Evolutionary conservation across 768 basidiomycete species (phyloP).

Genomic region (Boletus tomentosulus): DNA sequence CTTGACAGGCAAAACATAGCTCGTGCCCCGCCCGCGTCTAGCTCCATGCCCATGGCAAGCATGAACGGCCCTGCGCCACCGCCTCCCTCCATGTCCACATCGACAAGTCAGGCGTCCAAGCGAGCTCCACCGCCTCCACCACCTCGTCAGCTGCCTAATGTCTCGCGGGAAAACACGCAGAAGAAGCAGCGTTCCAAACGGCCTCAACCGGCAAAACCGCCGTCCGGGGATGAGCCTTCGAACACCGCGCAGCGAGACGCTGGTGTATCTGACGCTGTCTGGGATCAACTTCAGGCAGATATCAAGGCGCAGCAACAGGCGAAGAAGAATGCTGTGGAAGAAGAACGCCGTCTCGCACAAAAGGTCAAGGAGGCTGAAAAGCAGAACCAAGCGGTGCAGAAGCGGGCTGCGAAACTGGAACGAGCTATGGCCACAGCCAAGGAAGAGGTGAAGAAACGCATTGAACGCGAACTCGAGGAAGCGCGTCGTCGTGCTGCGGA

Average conservation of each 20-base stretch:
- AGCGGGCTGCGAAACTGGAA: conserved; percentile 12
- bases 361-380: conserved; percentile 15
- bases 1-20: conserved; percentile 16
- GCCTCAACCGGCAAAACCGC: neutral
- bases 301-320: conserved; percentile 25
- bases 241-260: conserved; percentile 41
- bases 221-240: conserved; percentile 1
- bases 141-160: too few relatives aligned
- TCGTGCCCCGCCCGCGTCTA: neutral
- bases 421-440: conserved; percentile 19
- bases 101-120: conserved; percentile 17
- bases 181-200: conserved; percentile 1
- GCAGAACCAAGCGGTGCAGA: conserved; percentile 9
- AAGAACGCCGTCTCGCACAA: conserved; percentile 18
- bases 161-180: neutral
- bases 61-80: conserved; percentile 15
- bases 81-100: conserved; percentile 19
- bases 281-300: conserved; percentile 46
- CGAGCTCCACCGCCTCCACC: conserved; percentile 21
- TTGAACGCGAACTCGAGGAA: conserved; percentile 25
- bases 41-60: conserved; percentile 19
- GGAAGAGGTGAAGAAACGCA: conserved; percentile 14
- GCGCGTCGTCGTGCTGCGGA: conserved; percentile 28
- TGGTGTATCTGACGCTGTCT: conserved; percentile 51
- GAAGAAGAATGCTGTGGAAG: conserved; percentile 16